Evolutionary conservation across 2,329 filamentous ascomycete genomes (phyloP).

Genomic region (Neurospora crassa): DNA sequence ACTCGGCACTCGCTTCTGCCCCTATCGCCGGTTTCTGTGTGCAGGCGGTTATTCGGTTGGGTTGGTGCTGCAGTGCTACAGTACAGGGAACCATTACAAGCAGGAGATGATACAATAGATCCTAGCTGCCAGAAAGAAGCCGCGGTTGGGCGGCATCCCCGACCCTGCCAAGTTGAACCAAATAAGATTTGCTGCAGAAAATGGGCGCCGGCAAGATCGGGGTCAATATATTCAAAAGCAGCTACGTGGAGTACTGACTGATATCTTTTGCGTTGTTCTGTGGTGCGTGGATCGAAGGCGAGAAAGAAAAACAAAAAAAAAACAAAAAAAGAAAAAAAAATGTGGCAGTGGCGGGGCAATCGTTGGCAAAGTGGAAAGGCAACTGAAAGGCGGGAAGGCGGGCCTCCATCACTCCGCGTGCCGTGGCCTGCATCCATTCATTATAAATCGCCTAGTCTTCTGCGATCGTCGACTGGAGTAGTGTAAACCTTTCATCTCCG

Average conservation of each 20-base stretch:
- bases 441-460: neutral
- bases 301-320: neutral
- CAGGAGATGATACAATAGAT: neutral
- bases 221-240: neutral
- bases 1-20: constrained; percentile 3
- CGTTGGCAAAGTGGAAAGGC: neutral
- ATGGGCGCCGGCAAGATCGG: neutral
- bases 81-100: neutral
- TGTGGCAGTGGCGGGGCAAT: neutral
- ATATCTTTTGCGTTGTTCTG: neutral
- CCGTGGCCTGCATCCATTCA: neutral
- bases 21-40: neutral
- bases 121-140: neutral
- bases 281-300: neutral
- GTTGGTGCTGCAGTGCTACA: neutral
- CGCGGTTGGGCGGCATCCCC: neutral
- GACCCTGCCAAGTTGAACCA: neutral
- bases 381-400: neutral
- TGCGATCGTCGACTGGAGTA: neutral
- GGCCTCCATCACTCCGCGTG: neutral
- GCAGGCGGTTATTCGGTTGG: neutral
- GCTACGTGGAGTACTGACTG: neutral
- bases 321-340: neutral
- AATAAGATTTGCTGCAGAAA: neutral
- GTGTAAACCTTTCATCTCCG: neutral